These are phyloP conservation scores for Botrytis medusae DNA, from an alignment of 2,329 filamentous ascomycete genomes.

Conservation along the genomic window DNA sequence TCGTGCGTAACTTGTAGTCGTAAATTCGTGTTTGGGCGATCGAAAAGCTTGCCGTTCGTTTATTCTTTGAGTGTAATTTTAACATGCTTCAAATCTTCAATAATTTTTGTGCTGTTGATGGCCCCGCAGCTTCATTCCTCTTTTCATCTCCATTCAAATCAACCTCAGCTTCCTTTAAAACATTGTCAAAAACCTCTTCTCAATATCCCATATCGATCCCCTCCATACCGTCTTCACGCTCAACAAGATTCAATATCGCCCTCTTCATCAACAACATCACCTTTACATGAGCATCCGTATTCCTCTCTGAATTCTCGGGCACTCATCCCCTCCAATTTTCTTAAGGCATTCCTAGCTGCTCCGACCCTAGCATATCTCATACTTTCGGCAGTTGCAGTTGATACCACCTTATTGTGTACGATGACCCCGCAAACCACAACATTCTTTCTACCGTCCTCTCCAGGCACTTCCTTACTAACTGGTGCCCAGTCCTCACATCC, in stretches of 20 bases:
- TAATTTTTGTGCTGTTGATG: background rate
- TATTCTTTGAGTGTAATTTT: background rate
- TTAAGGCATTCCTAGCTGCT: slow-evolving; percentile 60
- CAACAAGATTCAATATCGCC: slow-evolving; percentile 19
- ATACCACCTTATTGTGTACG: slow-evolving; percentile 70
- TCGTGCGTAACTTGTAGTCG: background rate
- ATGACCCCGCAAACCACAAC: slow-evolving; percentile 71
- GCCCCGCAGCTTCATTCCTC: background rate
- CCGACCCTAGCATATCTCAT: slow-evolving; percentile 71
- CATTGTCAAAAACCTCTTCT: slow-evolving; percentile 1
- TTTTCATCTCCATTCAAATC: background rate
- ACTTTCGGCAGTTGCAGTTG: slow-evolving; percentile 60
- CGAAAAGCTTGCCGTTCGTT: background rate
- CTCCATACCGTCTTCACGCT: background rate
- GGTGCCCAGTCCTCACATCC: slow-evolving; percentile 61
- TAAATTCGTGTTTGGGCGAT: background rate
- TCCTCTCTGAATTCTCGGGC: slow-evolving; percentile 57
- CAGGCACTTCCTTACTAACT: slow-evolving; percentile 47
- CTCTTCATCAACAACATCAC: slow-evolving; percentile 8
- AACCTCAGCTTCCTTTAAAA: background rate
- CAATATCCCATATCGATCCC: background rate
- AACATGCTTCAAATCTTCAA: background rate
- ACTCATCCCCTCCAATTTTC: slow-evolving; percentile 46
- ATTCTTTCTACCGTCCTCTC: slow-evolving; percentile 42
- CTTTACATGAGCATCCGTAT: slow-evolving; percentile 64